Conservation (phyloP, 1,139 yeast genomes). For the Geotrichum aggregatum region DNA sequence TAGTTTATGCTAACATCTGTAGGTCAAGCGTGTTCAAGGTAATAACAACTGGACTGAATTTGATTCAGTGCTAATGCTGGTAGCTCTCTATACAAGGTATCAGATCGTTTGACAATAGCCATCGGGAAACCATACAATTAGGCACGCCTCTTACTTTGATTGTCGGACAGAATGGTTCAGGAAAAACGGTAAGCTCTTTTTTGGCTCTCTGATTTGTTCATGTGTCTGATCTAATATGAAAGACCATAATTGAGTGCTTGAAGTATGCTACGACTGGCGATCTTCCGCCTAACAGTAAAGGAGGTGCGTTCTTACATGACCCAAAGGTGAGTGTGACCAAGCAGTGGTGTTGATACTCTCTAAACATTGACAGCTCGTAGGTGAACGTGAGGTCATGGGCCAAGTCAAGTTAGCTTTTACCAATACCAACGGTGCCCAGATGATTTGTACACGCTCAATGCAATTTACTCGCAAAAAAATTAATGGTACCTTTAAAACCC, state of each 20-base stretch:
- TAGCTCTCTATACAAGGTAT: constrained; percentile 84
- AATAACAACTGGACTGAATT: constrained; percentile 7
- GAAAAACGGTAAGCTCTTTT: constrained; percentile 60
- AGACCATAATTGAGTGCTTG: constrained; percentile 86
- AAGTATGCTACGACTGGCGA: constrained; percentile 95
- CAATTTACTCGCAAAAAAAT: constrained; percentile 62
- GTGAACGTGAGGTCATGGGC: constrained; percentile 74
- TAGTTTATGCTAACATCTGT: background rate
- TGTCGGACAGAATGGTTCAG: constrained; percentile 96
- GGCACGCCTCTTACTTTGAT: constrained; percentile 87
- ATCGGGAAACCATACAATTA: constrained; percentile 82
- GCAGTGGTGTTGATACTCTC: background rate
- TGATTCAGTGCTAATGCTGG: background rate
- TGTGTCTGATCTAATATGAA: background rate
- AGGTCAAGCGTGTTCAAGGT: constrained; percentile 37
- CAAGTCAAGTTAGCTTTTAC: constrained; percentile 86
- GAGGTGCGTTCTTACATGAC: constrained; percentile 95
- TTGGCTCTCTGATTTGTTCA: too few species aligned
- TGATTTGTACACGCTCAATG: constrained; percentile 84
- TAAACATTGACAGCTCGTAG: constrained; percentile 35
- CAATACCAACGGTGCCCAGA: constrained; percentile 65
- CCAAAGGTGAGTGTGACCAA: constrained; percentile 53
- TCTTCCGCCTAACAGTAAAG: constrained; percentile 91
- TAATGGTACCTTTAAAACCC: constrained; percentile 73
- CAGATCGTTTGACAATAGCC: constrained; percentile 80